phyloP scores from a whole-genome alignment of 2,329 filamentous ascomycete genomes.

The Fusarium domesticum region DNA sequence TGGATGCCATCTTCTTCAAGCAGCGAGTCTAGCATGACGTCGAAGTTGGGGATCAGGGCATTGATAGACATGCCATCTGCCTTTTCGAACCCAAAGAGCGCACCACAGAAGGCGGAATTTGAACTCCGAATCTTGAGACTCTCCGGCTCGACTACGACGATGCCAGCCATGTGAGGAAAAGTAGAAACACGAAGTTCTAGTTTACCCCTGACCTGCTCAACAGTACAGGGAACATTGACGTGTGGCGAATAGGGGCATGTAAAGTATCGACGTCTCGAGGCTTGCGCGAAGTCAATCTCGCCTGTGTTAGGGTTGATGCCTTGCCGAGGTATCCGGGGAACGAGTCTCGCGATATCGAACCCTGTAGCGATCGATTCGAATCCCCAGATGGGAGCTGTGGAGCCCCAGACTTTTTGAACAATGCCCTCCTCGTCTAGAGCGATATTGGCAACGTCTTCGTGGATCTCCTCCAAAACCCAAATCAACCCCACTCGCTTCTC shows the following conservation, averaged over 20 bases:
- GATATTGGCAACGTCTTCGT: constrained; percentile 83
- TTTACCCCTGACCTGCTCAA: constrained; percentile 68
- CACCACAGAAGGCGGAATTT: constrained; percentile 90
- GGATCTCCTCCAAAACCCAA: constrained; percentile 97
- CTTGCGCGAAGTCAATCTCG: constrained; percentile 73
- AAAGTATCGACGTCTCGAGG: constrained; percentile 72
- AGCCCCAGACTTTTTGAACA: constrained; percentile 68
- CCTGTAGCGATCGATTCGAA: constrained; percentile 63
- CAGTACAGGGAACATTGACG: constrained; percentile 78
- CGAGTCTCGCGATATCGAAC: constrained; percentile 71
- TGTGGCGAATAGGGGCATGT: constrained; percentile 76
- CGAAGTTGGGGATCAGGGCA: constrained; percentile 81
- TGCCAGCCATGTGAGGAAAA: constrained; percentile 95
- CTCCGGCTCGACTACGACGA: constrained; percentile 83
- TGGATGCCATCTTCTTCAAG: constrained; percentile 82
- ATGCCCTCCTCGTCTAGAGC: constrained; percentile 73
- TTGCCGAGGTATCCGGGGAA: constrained; percentile 79
- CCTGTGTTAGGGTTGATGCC: constrained; percentile 67
- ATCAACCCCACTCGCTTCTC: constrained; percentile 92
- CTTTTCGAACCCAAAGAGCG: constrained; percentile 83
- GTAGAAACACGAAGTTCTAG: constrained; percentile 81
- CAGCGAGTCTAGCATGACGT: constrained; percentile 75
- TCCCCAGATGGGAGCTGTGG: constrained; percentile 84
- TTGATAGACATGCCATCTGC: constrained; percentile 78
- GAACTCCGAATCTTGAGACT: constrained; percentile 82